Evolutionary conservation across 129 eudicot species (phyloP).

Genomic region (Helichrysum umbraculigerum): DNA sequence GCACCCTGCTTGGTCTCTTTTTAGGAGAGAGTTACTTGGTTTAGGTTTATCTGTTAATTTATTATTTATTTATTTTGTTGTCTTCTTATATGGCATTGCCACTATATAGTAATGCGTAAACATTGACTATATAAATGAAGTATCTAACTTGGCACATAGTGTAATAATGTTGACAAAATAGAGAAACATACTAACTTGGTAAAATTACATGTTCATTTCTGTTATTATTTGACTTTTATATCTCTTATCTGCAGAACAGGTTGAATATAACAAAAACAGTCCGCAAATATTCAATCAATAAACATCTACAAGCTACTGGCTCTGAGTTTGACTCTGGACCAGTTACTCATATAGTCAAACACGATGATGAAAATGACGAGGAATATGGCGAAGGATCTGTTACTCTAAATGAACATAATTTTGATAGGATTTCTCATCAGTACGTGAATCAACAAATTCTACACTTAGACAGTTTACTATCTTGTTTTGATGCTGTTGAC

Average conservation of each 20-base stretch:
- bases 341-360: slow-evolving; percentile 50
- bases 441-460: slow-evolving; percentile 41
- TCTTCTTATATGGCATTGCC: background rate
- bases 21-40: background rate
- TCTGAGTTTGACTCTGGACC: slow-evolving; percentile 70
- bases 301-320: slow-evolving; percentile 60
- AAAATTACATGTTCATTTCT: slow-evolving; percentile 15
- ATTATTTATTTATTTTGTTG: background rate
- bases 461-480: background rate
- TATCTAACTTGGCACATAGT: background rate
- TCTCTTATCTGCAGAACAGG: slow-evolving; percentile 78
- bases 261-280: slow-evolving; percentile 86
- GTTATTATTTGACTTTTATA: slow-evolving; percentile 29
- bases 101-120: background rate
- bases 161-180: slow-evolving; percentile 2
- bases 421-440: slow-evolving; percentile 75
- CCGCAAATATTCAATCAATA: slow-evolving; percentile 78
- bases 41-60: background rate
- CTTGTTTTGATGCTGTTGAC: background rate
- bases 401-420: slow-evolving; percentile 55
- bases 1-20: background rate
- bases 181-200: background rate
- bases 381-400: slow-evolving; percentile 86
- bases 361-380: slow-evolving; percentile 77
- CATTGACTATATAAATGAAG: background rate